Evolutionary conservation across 176 grass and related monocot genomes (phyloP).

Genomic region (Otatea glauca): DNA sequence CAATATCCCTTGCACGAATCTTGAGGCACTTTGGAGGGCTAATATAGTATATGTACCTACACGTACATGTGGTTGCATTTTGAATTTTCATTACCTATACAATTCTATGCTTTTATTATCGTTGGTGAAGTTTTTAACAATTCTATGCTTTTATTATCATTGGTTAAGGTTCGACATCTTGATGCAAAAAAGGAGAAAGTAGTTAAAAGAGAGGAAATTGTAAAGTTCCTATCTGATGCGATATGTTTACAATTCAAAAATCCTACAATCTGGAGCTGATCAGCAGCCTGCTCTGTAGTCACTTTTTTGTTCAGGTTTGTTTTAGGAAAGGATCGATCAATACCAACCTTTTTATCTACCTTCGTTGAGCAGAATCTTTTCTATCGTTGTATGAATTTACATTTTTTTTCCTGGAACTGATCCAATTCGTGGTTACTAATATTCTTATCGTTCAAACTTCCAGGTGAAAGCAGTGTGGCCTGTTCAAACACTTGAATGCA

Average conservation of each 20-base stretch:
- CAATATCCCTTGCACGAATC: background rate
- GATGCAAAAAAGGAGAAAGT: constrained; percentile 89
- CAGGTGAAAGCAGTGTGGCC: constrained; percentile 18
- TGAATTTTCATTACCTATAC: background rate
- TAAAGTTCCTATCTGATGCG: constrained; percentile 82
- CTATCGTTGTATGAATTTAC: background rate
- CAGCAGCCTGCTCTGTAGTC: background rate
- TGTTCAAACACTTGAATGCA: constrained; percentile 20
- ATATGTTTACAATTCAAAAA: constrained; percentile 86
- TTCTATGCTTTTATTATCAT: constrained; percentile 27
- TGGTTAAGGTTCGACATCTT: constrained; percentile 79
- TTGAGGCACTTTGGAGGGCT: background rate
- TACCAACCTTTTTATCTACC: background rate
- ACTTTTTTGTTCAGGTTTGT: constrained; percentile 40
- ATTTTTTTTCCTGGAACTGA: background rate
- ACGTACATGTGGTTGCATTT: background rate
- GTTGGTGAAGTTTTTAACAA: constrained; percentile 18
- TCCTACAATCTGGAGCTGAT: constrained; percentile 78
- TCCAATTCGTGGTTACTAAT: constrained; percentile 11
- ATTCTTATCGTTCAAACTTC: constrained; percentile 1
- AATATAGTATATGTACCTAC: background rate
- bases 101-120: constrained; percentile 22
- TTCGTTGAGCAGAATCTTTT: constrained; percentile 1
- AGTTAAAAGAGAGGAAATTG: constrained; percentile 71
- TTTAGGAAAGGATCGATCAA: constrained; percentile 14